A percentile compares a stretch with the other conserved stretches of the same genome.
These are phyloP conservation scores for Dictyostelium citrinum DNA, from an alignment of 78 protist species.

Conservation along the genomic window DNA sequence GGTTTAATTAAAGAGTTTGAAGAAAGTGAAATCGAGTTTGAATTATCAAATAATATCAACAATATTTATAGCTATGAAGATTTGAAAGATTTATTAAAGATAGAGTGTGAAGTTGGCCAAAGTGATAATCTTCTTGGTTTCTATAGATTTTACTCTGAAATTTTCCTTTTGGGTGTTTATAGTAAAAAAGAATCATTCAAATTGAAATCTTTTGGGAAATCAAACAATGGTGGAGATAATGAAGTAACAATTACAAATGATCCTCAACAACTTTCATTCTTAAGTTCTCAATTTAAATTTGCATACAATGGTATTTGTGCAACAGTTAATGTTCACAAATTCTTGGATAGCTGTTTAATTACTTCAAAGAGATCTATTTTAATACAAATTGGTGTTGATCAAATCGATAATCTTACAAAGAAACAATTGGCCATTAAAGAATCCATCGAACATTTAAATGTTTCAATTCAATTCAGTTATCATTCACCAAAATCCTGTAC, in stretches of 20 bases:
- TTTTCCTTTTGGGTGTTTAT: background rate
- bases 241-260: background rate
- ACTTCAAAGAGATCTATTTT: background rate
- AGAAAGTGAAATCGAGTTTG: background rate
- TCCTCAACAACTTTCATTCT: background rate
- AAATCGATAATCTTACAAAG: background rate
- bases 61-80: background rate
- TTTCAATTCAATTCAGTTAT: background rate
- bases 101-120: background rate
- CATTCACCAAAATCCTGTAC: background rate
- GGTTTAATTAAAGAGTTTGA: background rate
- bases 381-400: background rate
- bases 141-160: background rate
- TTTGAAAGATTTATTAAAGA: background rate
- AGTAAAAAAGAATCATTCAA: background rate
- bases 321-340: background rate
- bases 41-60: background rate
- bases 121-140: background rate
- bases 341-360: background rate
- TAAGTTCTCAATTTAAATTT: background rate
- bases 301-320: constrained; percentile 10
- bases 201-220: background rate
- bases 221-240: background rate
- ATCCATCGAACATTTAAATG: background rate
- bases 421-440: background rate